Conservation (phyloP, 345 rosid genomes). For the Citrus sp. region DNA sequence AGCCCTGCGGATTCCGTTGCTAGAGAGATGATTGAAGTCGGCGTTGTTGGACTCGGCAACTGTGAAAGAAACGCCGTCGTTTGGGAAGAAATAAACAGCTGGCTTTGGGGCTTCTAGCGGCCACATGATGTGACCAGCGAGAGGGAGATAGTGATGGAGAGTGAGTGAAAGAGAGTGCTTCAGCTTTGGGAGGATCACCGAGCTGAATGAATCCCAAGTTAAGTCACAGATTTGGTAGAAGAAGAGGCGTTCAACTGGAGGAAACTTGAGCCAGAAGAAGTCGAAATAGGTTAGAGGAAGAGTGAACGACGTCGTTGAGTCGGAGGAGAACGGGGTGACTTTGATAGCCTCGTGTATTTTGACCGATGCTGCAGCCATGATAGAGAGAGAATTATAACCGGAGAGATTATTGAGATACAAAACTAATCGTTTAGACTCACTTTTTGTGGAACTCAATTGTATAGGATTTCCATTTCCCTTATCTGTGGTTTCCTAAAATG, state of each 20-base stretch:
- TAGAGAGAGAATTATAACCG: too few relatives aligned
- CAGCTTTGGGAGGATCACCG: constrained; percentile 34
- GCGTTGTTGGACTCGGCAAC: constrained; percentile 33
- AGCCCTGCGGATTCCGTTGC: neutral
- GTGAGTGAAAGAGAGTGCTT: constrained; percentile 34
- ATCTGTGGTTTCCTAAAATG: too few relatives aligned
- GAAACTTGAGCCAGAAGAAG: neutral
- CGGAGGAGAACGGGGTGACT: neutral
- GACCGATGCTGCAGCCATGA: too few relatives aligned
- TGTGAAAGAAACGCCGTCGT: constrained; percentile 30
- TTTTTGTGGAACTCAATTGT: too few relatives aligned
- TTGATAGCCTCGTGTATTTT: neutral
- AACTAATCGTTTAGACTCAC: too few relatives aligned
- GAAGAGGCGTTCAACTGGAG: neutral
- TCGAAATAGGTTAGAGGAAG: neutral
- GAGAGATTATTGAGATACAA: too few relatives aligned
- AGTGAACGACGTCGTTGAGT: neutral
- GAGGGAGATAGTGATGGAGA: constrained; percentile 32
- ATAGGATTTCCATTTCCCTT: too few relatives aligned
- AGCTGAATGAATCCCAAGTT: constrained; percentile 21
- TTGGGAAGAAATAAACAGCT: constrained; percentile 14
- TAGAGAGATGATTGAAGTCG: constrained; percentile 18
- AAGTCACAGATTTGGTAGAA: neutral
- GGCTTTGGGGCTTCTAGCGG: constrained; percentile 20
- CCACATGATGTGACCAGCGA: constrained; percentile 31